These are phyloP conservation scores for Boletus sp. DNA, from an alignment of 768 basidiomycete genomes.

Conservation along the genomic window DNA sequence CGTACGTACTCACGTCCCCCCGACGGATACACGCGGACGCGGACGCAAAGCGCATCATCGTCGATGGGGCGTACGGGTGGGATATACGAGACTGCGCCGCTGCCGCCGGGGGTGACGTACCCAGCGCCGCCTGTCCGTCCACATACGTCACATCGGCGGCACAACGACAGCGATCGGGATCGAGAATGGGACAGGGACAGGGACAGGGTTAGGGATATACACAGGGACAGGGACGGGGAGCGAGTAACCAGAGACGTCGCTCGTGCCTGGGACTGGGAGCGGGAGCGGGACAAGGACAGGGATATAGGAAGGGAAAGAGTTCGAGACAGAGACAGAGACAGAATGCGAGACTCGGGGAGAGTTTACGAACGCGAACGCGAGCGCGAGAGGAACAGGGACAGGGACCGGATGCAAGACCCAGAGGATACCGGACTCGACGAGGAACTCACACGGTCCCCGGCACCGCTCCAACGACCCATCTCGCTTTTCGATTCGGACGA, in stretches of 20 bases:
- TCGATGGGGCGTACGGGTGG: neutral
- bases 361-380: neutral
- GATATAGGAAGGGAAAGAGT: neutral
- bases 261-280: conserved; percentile 1
- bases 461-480: conserved; percentile 29
- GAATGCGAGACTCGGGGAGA: neutral
- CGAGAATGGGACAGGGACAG: neutral
- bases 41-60: conserved; percentile 16
- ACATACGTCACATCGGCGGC: conserved; percentile 22
- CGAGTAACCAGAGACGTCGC: neutral
- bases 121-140: conserved; percentile 27
- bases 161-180: neutral
- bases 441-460: conserved; percentile 25
- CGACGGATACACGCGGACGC: conserved; percentile 2
- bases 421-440: conserved; percentile 9
- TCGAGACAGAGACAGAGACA: neutral
- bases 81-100: conserved; percentile 25
- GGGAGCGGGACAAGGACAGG: neutral
- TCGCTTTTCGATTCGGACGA: conserved; percentile 33
- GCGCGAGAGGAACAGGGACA: neutral
- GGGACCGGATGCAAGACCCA: neutral
- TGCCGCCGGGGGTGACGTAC: conserved; percentile 28
- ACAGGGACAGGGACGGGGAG: neutral
- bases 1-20: neutral
- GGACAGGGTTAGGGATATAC: neutral